Evolutionary conservation across 495 filamentous ascomycete genomes (phyloP).

Genomic region (Aspergillus egyptiacus): DNA sequence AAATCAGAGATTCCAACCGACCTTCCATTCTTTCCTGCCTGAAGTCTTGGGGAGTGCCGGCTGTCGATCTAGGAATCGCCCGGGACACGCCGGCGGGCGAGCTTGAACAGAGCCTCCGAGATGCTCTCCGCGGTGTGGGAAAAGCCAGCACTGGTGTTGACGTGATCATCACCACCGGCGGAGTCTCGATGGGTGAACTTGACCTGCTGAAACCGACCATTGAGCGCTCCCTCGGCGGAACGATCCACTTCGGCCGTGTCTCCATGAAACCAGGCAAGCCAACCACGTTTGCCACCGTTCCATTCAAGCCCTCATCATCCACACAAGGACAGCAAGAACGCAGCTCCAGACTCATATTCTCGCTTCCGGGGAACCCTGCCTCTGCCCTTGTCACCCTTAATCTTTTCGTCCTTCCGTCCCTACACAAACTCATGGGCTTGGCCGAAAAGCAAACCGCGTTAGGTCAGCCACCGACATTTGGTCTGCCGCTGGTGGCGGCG

Average conservation of each 20-base stretch:
- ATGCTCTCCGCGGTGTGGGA: conserved; percentile 55
- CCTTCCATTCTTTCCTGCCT: conserved; percentile 77
- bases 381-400: conserved; percentile 89
- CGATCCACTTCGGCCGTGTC: conserved; percentile 94
- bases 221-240: conserved; percentile 82
- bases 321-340: conserved; percentile 45
- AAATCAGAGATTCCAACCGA: conserved; percentile 90
- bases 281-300: conserved; percentile 90
- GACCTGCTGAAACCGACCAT: conserved; percentile 97
- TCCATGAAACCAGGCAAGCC: conserved; percentile 98
- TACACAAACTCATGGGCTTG: conserved; percentile 60
- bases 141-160: conserved; percentile 48
- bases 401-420: conserved; percentile 83
- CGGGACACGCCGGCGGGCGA: conserved; percentile 65
- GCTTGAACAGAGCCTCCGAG: conserved; percentile 68
- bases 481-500: conserved; percentile 67
- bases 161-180: conserved; percentile 86
- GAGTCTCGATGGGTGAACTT: conserved; percentile 96
- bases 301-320: conserved; percentile 42
- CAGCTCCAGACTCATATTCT: conserved; percentile 70
- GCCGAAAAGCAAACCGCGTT: conserved; percentile 35
- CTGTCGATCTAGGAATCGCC: conserved; percentile 81
- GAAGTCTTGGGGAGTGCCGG: conserved; percentile 68
- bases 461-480: conserved; percentile 39
- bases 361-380: conserved; percentile 90